phyloP scores from a whole-genome alignment of 2,329 filamentous ascomycete genomes.

The Sporothrix brunneoviolacea region DNA sequence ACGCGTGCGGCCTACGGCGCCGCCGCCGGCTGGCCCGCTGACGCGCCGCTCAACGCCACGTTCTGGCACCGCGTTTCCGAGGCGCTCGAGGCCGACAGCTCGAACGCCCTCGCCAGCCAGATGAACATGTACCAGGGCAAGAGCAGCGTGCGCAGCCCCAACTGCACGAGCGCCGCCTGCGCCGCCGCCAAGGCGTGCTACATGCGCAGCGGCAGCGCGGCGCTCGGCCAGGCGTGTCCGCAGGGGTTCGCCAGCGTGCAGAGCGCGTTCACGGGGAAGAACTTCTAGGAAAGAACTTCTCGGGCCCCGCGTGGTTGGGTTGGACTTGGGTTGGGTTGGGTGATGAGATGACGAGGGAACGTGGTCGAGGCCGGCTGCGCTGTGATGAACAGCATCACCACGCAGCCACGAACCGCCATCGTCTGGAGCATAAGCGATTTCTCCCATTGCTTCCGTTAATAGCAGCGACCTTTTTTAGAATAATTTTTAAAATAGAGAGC shows the following conservation, averaged over 20 bases:
- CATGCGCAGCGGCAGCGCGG: slow-evolving; percentile 49
- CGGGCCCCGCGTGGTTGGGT: too few species aligned
- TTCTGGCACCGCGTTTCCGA: slow-evolving; percentile 39
- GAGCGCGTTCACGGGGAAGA: slow-evolving; percentile 29
- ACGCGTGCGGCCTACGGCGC: slow-evolving; percentile 48
- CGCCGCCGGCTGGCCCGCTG: slow-evolving; percentile 34
- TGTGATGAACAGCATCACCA: too few species aligned
- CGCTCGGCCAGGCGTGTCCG: slow-evolving; percentile 43
- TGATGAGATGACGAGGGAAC: too few species aligned
- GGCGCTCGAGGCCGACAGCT: slow-evolving; percentile 29
- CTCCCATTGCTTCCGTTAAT: too few species aligned
- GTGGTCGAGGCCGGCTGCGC: too few species aligned
- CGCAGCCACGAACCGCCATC: too few species aligned
- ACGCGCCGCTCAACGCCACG: slow-evolving; percentile 40
- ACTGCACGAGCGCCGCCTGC: slow-evolving; percentile 34
- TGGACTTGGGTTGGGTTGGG: too few species aligned
- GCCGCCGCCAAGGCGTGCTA: slow-evolving; percentile 51
- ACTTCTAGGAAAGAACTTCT: slow-evolving; percentile 26
- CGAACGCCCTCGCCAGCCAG: slow-evolving; percentile 35
- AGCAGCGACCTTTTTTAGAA: too few species aligned
- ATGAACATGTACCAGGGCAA: slow-evolving; percentile 33
- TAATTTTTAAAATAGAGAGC: too few species aligned
- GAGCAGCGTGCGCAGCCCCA: slow-evolving; percentile 29
- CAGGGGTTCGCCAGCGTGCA: slow-evolving; percentile 41
- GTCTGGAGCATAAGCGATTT: too few species aligned